Percentiles rank a stretch among this genome's conserved stretches.
These are phyloP conservation scores for Trametes hirsuta DNA, from an alignment of 1,284 basidiomycete genomes.

Conservation along the genomic window DNA sequence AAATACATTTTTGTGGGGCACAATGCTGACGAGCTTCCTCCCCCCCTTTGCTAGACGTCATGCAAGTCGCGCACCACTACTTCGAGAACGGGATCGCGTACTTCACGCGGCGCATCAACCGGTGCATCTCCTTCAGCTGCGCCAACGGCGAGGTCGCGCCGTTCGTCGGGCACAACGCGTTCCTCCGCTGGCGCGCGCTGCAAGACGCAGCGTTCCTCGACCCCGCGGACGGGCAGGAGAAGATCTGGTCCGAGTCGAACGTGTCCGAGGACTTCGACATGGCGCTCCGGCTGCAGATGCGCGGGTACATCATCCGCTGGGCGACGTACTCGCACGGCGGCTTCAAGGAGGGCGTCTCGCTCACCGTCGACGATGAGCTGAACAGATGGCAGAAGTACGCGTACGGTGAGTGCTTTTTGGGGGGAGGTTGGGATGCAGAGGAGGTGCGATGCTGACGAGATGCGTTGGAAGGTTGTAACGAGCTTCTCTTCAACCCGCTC, in stretches of 20 bases:
- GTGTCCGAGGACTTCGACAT: conserved; percentile 68
- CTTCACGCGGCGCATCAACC: conserved; percentile 55
- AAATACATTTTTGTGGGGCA: background rate
- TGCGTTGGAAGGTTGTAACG: conserved; percentile 34
- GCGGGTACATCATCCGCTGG: conserved; percentile 58
- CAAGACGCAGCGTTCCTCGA: conserved; percentile 55
- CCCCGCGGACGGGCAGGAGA: conserved; percentile 46
- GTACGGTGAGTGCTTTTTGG: conserved; percentile 39
- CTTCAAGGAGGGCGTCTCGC: conserved; percentile 64
- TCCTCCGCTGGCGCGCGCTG: conserved; percentile 58
- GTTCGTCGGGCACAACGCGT: conserved; percentile 65
- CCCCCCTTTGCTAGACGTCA: conserved; percentile 37
- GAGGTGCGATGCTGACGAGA: conserved; percentile 20
- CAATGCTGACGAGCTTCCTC: background rate
- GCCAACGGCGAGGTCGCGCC: conserved; percentile 59
- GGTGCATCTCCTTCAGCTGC: conserved; percentile 46
- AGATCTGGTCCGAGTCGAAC: conserved; percentile 60
- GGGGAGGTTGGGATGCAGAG: background rate
- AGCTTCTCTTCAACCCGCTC: conserved; percentile 50
- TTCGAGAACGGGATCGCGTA: conserved; percentile 64
- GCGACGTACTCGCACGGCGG: conserved; percentile 57
- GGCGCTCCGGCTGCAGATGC: conserved; percentile 50
- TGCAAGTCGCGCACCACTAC: conserved; percentile 61
- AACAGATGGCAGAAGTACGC: conserved; percentile 65
- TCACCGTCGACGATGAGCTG: conserved; percentile 53